phyloP scores from a whole-genome alignment of 2,329 filamentous ascomycete genomes.

The Penicillium corylophilum region DNA sequence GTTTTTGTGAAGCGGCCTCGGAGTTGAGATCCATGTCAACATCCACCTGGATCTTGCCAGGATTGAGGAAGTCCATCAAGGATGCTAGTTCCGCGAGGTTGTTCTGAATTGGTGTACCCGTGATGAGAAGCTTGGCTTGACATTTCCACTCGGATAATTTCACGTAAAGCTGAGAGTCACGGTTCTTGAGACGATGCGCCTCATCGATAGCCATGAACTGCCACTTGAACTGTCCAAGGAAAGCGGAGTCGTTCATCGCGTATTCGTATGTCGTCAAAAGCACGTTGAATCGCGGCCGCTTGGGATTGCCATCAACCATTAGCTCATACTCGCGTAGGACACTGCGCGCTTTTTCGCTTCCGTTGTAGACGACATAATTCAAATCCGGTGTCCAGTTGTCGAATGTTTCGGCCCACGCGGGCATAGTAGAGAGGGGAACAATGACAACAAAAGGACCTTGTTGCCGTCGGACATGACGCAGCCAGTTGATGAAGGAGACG shows the following conservation, averaged over 20 bases:
- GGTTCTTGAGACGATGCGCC: constrained; percentile 93
- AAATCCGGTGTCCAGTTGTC: constrained; percentile 93
- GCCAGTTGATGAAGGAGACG: constrained; percentile 94
- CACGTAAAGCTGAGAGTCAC: constrained; percentile 87
- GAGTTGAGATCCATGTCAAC: constrained; percentile 84
- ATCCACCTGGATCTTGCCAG: constrained; percentile 87
- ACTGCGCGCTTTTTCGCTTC: constrained; percentile 78
- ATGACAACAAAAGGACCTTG: constrained; percentile 95
- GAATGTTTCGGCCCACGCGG: constrained; percentile 97
- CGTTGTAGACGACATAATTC: constrained; percentile 96
- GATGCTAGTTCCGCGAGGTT: constrained; percentile 90
- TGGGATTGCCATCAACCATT: constrained; percentile 78
- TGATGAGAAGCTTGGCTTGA: constrained; percentile 88
- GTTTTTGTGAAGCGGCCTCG: constrained; percentile 79
- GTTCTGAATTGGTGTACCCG: constrained; percentile 96
- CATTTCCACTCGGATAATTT: constrained; percentile 83
- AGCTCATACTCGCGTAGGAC: constrained; percentile 91
- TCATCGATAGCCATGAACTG: constrained; percentile 96
- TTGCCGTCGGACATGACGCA: constrained; percentile 83
- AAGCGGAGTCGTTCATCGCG: constrained; percentile 79
- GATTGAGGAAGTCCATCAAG: constrained; percentile 93
- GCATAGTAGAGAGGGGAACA: constrained; percentile 95
- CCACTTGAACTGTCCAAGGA: constrained; percentile 91
- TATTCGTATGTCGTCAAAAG: constrained; percentile 97
- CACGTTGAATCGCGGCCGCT: constrained; percentile 95